Evolutionary conservation across 352 stramenopile species (phyloP).

Genomic region (Globisporangium acanthophoron): DNA sequence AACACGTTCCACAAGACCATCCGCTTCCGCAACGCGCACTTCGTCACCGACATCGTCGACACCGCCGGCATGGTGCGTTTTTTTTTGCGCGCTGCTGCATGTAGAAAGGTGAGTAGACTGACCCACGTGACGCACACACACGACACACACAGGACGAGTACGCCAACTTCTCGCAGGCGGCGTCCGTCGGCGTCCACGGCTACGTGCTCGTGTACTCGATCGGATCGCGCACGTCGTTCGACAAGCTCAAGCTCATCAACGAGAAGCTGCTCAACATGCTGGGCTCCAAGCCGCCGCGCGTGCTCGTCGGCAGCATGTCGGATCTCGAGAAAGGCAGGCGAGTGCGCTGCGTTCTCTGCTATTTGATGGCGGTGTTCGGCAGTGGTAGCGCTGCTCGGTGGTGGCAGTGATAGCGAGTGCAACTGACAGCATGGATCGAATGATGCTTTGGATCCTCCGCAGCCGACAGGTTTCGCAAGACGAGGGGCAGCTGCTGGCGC

Average conservation of each 20-base stretch:
- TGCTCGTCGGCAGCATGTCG: constrained; percentile 94
- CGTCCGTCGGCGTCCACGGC: constrained; percentile 93
- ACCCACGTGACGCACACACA: not conserved
- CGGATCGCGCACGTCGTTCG: constrained; percentile 89
- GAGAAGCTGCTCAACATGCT: constrained; percentile 93
- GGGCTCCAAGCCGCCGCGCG: constrained; percentile 89
- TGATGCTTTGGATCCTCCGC: not conserved
- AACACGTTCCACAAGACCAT: constrained; percentile 96
- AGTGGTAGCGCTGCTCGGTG: too few species aligned
- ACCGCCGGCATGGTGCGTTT: constrained; percentile 90
- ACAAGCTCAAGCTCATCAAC: constrained; percentile 94
- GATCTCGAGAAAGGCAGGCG: constrained; percentile 90
- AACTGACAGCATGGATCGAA: too few species aligned
- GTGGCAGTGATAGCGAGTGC: too few species aligned
- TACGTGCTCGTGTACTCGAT: constrained; percentile 96
- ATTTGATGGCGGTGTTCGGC: too few species aligned
- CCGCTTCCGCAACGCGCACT: constrained; percentile 94
- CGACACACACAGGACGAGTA: constrained; percentile 85
- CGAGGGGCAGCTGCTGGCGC: constrained; percentile 86
- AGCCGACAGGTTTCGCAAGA: constrained; percentile 72
- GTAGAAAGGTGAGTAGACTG: not conserved
- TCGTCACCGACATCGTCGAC: constrained; percentile 96
- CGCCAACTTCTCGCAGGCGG: constrained; percentile 94
- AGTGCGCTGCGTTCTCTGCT: constrained; percentile 16
- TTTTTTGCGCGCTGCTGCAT: too few species aligned